Evolutionary conservation across 2,329 filamentous ascomycete species (phyloP), one percentile per base, ranked within the genome.

Genomic region (Leptographium radiaticola): DNA sequence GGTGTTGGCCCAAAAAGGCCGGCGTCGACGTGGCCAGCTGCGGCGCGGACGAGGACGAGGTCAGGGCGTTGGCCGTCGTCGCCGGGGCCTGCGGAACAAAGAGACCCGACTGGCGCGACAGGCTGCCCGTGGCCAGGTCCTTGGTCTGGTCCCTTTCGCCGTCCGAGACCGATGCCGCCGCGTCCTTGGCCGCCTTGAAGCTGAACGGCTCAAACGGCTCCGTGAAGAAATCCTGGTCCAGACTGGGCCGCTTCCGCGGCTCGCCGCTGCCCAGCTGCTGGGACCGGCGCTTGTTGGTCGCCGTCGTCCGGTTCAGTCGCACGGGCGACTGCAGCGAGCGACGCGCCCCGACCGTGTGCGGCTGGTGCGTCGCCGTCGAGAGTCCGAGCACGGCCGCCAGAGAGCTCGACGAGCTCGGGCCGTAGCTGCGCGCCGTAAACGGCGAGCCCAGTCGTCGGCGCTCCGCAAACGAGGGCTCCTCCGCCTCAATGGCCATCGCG

Each of bases 341-440:
- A 25, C 72, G 75, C 15, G 71, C 69, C 7, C 45, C 45, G 31
- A 48, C 31, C 31, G 31, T 48, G 45, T 48, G 16, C 2, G 71
- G 71, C 56, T 75, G 75, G 34, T 67, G 67, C 3, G 66, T 53
- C 12, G 65, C 63, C 31, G 69, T 65, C 12, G 66, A 65, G 36
- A 70, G 55, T 10, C 63, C 66, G 15, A 72, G 64, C 44, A 66
- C 67, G 9, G 69, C 70, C 4, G 68, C 68, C 8, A 79, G 64
- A 0, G 72, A 70, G 18, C 66, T 70, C 5, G 79, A 80, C 13
- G 79, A 79, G 64, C 76, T 82, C 1, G 79, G 80, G 0, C 80
- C 80, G 59, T 83, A 83, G 59, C 79, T 83, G 57, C 71, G 75
- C 36, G 77, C 72, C 20, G 70, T 67, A 56, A 83, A 81, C 0